These are phyloP conservation scores for Cystofilobasidium macerans DNA, from an alignment of 768 basidiomycete genomes.

Conservation along the genomic window DNA sequence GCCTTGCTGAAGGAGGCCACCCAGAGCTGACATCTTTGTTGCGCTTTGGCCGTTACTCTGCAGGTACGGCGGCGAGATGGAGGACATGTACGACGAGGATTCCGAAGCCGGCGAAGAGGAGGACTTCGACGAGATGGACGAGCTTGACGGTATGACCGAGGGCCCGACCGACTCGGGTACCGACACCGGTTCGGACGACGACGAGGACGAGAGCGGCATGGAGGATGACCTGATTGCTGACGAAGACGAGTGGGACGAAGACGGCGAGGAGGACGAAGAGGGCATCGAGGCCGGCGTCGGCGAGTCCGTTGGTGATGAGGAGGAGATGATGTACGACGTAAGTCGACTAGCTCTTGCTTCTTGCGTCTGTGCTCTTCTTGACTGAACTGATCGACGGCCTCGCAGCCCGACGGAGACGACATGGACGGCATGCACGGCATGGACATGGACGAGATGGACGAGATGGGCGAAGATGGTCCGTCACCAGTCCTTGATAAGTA, in stretches of 20 bases:
- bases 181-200: slow-evolving; percentile 48
- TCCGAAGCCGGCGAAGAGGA: slow-evolving; percentile 56
- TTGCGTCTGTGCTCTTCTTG: neutral
- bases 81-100: slow-evolving; percentile 36
- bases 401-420: slow-evolving; percentile 40
- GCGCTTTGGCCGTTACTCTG: neutral
- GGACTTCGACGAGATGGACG: slow-evolving; percentile 63
- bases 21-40: neutral
- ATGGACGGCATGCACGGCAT: slow-evolving; percentile 39
- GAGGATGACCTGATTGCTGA: slow-evolving; percentile 66
- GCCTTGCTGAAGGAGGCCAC: neutral
- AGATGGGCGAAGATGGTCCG: slow-evolving; percentile 28
- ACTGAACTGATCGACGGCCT: neutral
- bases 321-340: slow-evolving; percentile 40
- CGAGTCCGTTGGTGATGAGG: slow-evolving; percentile 41
- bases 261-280: slow-evolving; percentile 47
- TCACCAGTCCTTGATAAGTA: neutral
- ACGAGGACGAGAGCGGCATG: slow-evolving; percentile 70
- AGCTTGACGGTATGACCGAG: slow-evolving; percentile 49
- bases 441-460: slow-evolving; percentile 28
- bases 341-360: neutral
- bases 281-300: slow-evolving; percentile 39
- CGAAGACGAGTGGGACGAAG: slow-evolving; percentile 69
- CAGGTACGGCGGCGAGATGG: slow-evolving; percentile 36
- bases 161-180: slow-evolving; percentile 26